Evolutionary conservation across 176 grass and related monocot genomes (phyloP), one percentile per base, ranked within the genome.

Genomic region (Lolium rigidum): DNA sequence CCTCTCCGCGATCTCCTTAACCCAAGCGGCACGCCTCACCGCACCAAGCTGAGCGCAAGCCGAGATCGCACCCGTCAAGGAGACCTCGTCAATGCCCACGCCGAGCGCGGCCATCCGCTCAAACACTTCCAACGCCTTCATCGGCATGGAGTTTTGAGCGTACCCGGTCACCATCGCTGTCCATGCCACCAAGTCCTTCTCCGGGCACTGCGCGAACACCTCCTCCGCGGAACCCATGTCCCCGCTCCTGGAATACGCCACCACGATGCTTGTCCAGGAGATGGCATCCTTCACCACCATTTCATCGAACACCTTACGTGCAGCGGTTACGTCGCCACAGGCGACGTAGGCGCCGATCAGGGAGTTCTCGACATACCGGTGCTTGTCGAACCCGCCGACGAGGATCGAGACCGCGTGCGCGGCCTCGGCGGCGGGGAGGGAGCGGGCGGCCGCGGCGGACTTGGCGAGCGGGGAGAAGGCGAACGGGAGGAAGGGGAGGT

Each of bases 161-260:
- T 91, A 94, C 4, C 85, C 86, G 0, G 90, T 95, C 10, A 95
- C 28, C 88, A 91, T 90, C 2, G 93, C 83, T 0, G 93, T 92
- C 90, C 89, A 92, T 1, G 93, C 89, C 64, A 95, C 90, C 60
- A 92, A 67, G 64, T 95, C 93, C 83, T 90, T 95, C 49, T 75
- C 52, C 0, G 58, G 84, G 9, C 83, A 93, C 10, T 6, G 48
- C 15, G 24, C 80, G 31, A 95, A 91, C 44, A 95, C 83, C 16
- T 78, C 83, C 80, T 82, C 75, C 1, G 88, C 88, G 0, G 84
- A 86, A 18, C 76, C 26, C 83, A 92, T 80, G 67, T 93, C 57
- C 3, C 77, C 80, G 5, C 17, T 71, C 49, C 79, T 87, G 2
- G 87, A 80, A 77, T 93, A 93, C 12, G 88, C 90, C 18, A 76